Evolutionary conservation across 1,284 basidiomycete species (phyloP), one percentile per base, ranked within the genome.

Genomic region (Dichomitus squalens): DNA sequence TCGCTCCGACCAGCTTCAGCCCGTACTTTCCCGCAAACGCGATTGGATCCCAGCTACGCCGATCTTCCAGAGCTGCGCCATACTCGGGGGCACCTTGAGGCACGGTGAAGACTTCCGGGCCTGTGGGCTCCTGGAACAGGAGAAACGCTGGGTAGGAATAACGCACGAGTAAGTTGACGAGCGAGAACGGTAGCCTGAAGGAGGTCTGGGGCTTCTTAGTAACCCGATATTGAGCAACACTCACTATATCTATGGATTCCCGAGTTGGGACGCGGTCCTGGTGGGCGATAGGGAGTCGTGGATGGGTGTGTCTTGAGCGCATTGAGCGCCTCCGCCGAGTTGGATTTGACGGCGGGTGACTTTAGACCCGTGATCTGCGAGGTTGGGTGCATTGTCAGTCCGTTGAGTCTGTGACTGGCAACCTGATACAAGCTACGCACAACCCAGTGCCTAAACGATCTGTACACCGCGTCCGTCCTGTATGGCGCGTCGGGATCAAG

Each of bases 401-500:
- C n/a, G n/a, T n/a, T n/a, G n/a, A n/a, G n/a, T n/a, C n/a, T 20
- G 9, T 7, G n/a, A 38, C 7, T 8, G 18, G 4, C 23, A 25
- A 14, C 6, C 4, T 2, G 5, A n/a, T 2, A 27, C 7, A 7
- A 12, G n/a, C n/a, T 7, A 75, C 83, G 65, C 60, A 88, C 85
- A 53, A 89, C 73, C 86, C 85, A 88, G 61, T 89, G 87, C 56
- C 86, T 76, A 73, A 84, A 88, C 49, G 84, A 73, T 4, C 79
- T 75, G 66, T 76, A 85, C 57, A 78, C 80, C 1, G 82, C 84
- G 49, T 86, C 78, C 8, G 65, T 70, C 35, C 80, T 71, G 0
- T 81, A 83, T 0, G 86, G 87, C 2, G 86, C 87, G 65, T 89
- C 87, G 0, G 86, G 86, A 66, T 88, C 86, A n/a, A 82, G 76